phyloP scores from a whole-genome alignment of 495 filamentous ascomycete genomes.

The Hypoxylon intermedium region DNA sequence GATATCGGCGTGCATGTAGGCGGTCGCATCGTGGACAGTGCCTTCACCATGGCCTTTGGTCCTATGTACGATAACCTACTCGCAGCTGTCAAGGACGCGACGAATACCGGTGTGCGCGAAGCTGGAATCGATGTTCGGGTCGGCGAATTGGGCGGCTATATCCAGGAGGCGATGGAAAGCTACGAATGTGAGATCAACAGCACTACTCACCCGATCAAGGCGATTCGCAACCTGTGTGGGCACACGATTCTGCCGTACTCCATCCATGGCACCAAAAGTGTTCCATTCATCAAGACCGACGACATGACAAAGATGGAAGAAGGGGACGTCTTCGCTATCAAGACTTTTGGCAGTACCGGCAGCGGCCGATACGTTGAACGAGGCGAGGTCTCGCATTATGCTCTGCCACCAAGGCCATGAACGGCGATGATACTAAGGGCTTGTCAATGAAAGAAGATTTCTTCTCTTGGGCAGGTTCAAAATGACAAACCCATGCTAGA shows the following conservation, averaged over 20 bases:
- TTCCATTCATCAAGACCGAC: conserved; percentile 83
- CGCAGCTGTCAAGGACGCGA: conserved; percentile 81
- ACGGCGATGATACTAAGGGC: neutral
- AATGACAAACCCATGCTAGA: neutral
- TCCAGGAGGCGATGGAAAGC: conserved; percentile 89
- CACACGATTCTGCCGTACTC: conserved; percentile 85
- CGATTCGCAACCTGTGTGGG: conserved; percentile 85
- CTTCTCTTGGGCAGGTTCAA: neutral
- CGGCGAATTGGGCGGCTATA: conserved; percentile 74
- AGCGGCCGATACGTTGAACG: conserved; percentile 84
- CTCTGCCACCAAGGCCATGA: conserved; percentile 47
- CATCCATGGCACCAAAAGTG: conserved; percentile 87
- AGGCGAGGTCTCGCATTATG: conserved; percentile 82
- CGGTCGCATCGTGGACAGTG: conserved; percentile 89
- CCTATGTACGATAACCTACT: conserved; percentile 84
- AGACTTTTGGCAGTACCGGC: conserved; percentile 92
- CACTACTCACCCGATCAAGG: conserved; percentile 79
- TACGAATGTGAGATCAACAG: conserved; percentile 84
- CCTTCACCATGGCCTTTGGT: conserved; percentile 89
- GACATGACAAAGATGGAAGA: conserved; percentile 93
- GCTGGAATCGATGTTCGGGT: conserved; percentile 84
- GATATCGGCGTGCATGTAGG: conserved; percentile 93
- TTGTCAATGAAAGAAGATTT: neutral
- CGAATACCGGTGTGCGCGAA: conserved; percentile 83
- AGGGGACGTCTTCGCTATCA: conserved; percentile 90